Evolutionary conservation across 352 stramenopile genomes (phyloP).

Genomic region (Phytophthora cryptogea): DNA sequence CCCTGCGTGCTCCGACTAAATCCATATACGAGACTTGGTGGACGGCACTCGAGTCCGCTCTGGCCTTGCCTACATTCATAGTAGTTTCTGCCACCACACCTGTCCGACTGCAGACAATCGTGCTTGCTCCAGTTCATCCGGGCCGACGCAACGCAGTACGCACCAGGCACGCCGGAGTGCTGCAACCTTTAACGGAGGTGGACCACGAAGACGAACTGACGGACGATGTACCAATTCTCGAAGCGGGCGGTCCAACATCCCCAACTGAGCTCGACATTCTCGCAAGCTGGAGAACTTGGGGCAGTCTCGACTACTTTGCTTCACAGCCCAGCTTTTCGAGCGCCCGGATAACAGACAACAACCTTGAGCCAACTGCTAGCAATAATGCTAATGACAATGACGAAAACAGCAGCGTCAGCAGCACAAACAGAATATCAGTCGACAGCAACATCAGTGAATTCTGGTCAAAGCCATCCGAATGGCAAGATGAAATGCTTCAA

Average conservation of each 20-base stretch:
- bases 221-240: constrained; percentile 29
- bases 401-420: constrained; percentile 1
- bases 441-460: constrained; percentile 37
- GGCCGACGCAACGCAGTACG: constrained; percentile 4
- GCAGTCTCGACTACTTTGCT: constrained; percentile 31
- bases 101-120: background rate
- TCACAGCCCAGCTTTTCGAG: constrained; percentile 8
- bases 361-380: background rate
- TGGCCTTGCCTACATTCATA: constrained; percentile 23
- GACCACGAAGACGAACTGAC: constrained; percentile 1
- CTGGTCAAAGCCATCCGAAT: constrained; percentile 29
- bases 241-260: constrained; percentile 22
- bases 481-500: constrained; percentile 14
- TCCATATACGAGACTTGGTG: constrained; percentile 34
- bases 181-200: constrained; percentile 10
- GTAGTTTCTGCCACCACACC: constrained; percentile 8
- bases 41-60: constrained; percentile 25
- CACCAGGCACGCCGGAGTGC: constrained; percentile 1
- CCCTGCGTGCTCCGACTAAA: constrained; percentile 28
- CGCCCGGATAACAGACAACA: background rate
- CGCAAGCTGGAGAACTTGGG: constrained; percentile 38
- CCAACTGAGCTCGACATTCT: constrained; percentile 32
- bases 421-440: constrained; percentile 8
- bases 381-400: constrained; percentile 1
- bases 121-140: constrained; percentile 18